Conservation (phyloP, 2,329 filamentous ascomycete genomes). For the Corinectria fuckeliana region DNA sequence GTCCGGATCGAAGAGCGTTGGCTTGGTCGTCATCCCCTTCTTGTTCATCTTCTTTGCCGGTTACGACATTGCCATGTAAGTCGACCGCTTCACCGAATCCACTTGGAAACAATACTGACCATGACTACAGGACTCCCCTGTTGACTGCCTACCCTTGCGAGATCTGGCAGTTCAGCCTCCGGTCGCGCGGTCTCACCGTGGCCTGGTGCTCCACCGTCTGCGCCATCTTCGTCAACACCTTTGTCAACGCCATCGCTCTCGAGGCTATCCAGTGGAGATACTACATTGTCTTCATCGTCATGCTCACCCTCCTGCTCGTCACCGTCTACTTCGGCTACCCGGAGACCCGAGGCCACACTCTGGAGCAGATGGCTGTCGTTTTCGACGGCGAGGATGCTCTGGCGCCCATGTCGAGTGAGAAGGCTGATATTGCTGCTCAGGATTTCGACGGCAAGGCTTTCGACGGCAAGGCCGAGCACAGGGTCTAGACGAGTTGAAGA, state of each 20-base stretch:
- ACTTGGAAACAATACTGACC: not conserved
- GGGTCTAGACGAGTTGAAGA: not conserved
- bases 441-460: constrained; percentile 3
- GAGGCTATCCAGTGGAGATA: constrained; percentile 29
- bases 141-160: constrained; percentile 52
- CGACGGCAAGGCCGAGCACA: constrained; percentile 2
- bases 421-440: constrained; percentile 13
- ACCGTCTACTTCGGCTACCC: constrained; percentile 37
- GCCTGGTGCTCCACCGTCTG: constrained; percentile 49
- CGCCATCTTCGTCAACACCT: constrained; percentile 45
- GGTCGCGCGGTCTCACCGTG: constrained; percentile 48
- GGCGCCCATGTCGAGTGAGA: constrained; percentile 11
- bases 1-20: constrained; percentile 40
- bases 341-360: constrained; percentile 42
- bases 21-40: constrained; percentile 54
- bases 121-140: constrained; percentile 45
- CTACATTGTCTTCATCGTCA: constrained; percentile 27
- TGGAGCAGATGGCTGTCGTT: constrained; percentile 34
- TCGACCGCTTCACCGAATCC: not conserved
- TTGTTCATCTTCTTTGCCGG: constrained; percentile 55
- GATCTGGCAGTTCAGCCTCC: constrained; percentile 42
- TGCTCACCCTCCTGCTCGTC: constrained; percentile 28
- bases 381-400: constrained; percentile 32
- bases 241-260: constrained; percentile 43
- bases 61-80: constrained; percentile 51